Base-by-base conservation (phyloP, 208 protist species). In the Acanthamoeba triangularis region DNA sequence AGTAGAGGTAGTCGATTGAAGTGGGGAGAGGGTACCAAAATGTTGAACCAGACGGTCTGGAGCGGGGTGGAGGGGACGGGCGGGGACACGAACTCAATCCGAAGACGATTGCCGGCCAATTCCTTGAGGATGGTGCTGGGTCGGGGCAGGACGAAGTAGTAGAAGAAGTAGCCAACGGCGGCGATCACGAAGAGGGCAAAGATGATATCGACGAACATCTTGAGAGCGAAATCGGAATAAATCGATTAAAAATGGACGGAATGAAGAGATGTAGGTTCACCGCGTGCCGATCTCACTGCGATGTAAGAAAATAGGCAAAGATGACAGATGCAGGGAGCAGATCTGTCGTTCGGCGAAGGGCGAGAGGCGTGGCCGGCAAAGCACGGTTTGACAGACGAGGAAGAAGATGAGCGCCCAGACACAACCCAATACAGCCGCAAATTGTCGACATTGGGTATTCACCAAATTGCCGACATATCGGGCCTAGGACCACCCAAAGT, bases 11-110 rank as follows among this genome's bases (percentile, higher is more conserved):
- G 41, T n/a, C n/a, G n/a, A n/a, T n/a, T n/a, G 4, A 4, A 44
- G 41, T 1, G 3, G 41, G 41, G 41, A 4, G 41, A 6, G 8
- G 10, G 49, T 74, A 67, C 87, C 63, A 74, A 52, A 6, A 92
- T 92, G 87, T 92, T 74, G 49, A n/a, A 44, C 80, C 80, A 88
- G n/a, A 88, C 80, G 3, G 18, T 92, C 59, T 67, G 87, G 28
- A 92, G 87, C n/a, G 87, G 87, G 37, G 54, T 76, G 49, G 49
- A 6, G 54, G 87, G 87, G 5, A 23, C 3, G 28, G 87, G 52
- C 33, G 87, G 87, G 7, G 23, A 8, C 52, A n/a, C 87, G 37
- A 92, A 92, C 14, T 92, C 63, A 28, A 92, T 74, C 16, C 87
- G 87, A 20, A 67, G 44, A 8, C 87, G 54, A 74, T 92, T 92